Base-by-base conservation (phyloP, 2,329 filamentous ascomycete species). In the Coleophoma crateriformis region DNA sequence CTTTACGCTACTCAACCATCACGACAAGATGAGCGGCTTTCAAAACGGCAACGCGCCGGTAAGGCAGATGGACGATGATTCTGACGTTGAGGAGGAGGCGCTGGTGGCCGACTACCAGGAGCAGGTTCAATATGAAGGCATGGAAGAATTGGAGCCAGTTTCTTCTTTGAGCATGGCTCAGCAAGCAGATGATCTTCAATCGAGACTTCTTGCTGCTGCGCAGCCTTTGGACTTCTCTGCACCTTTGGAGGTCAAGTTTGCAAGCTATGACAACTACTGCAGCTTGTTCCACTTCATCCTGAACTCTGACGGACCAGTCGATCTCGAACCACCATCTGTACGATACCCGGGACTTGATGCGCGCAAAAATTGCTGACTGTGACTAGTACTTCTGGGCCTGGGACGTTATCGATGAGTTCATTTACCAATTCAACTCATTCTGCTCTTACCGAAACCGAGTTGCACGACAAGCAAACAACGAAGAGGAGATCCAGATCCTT, bases 381-480 rank as follows among this genome's bases (percentile, higher is more conserved):
- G 48, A 44, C 41, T 68, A 97, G 90, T 95, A 96, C 76, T 96
- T 92, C 77, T 99, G 94, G 94, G 94, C 94, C 39, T 99, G 94
- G 94, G 94, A 99, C 71, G 92, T 97, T 61, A 96, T 99, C 73
- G 94, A 99, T 71, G 94, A 99, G 73, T 99, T 99, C 77, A 97
- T 99, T 75, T 99, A 99, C 78, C 94, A 99, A 72, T 99, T 99
- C 80, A 96, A 99, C 79, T 95, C 91, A 52, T 99, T 99, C 79
- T 97, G 90, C 70, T 90, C 90, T 56, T 96, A 96, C 81, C 85
- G 94, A 66, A 90, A 95, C 71, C 86, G 90, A 59, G 84, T 96
- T 61, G 94, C 94, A 57, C 83, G 90, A 52, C 78, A 85, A 77
- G 76, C 83, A 70, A 75, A 87, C 70, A 95, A 92, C 71, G 88